These are phyloP conservation scores for Epicoccum nigrum DNA, from an alignment of 2,329 filamentous ascomycete species.

Conservation along the genomic window DNA sequence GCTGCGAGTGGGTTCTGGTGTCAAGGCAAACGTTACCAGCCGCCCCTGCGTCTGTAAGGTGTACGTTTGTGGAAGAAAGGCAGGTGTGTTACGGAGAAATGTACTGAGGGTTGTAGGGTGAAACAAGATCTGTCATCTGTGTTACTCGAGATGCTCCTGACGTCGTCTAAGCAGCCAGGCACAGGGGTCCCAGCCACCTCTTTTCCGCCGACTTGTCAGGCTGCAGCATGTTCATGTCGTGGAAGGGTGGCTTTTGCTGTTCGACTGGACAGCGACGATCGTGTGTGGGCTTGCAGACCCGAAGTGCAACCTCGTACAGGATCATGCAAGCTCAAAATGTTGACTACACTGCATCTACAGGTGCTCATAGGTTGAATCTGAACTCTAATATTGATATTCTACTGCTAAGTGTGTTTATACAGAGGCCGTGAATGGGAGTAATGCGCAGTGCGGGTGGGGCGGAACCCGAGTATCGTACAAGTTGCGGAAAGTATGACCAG, in stretches of 20 bases:
- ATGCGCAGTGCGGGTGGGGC: constrained; percentile 23
- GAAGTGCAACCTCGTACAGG: constrained; percentile 32
- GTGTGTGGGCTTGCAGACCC: constrained; percentile 36
- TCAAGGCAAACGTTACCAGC: constrained; percentile 11
- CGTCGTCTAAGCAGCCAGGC: constrained; percentile 19
- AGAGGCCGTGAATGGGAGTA: constrained; percentile 42
- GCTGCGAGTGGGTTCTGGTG: constrained; percentile 15
- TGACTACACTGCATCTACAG: constrained; percentile 9
- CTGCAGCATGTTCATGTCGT: constrained; percentile 34
- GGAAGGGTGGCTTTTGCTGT: constrained; percentile 19
- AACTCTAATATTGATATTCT: constrained; percentile 40
- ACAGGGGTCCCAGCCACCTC: constrained; percentile 28
- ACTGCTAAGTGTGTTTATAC: constrained; percentile 47
- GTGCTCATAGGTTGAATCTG: constrained; percentile 26
- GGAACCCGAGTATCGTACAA: constrained; percentile 44
- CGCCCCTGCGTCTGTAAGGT: constrained; percentile 31
- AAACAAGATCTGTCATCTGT: constrained; percentile 41
- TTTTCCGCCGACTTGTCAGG: constrained; percentile 29
- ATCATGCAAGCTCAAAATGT: constrained; percentile 15
- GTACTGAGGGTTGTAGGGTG: constrained; percentile 27
- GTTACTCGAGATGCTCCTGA: constrained; percentile 28
- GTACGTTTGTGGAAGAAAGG: constrained; percentile 10
- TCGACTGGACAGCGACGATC: constrained; percentile 32
- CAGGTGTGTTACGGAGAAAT: constrained; percentile 28
- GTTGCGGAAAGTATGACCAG: constrained; percentile 23